phyloP scores from a whole-genome alignment of 108 stramenopile species.

The Nitzschia putrida region DNA sequence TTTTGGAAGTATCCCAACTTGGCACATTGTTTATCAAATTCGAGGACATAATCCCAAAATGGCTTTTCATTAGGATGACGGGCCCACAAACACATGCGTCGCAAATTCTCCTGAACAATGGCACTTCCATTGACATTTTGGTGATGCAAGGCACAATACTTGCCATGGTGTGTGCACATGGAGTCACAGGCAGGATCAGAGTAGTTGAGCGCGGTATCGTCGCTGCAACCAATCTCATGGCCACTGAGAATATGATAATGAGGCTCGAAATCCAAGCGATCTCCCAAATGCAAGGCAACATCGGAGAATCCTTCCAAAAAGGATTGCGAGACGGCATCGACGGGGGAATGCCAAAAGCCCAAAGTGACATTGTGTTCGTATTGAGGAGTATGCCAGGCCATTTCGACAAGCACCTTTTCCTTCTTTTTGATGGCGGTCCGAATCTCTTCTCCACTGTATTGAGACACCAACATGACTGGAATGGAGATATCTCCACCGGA shows the following conservation, averaged over 20 bases:
- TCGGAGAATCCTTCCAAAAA: constrained; percentile 82
- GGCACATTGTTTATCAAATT: constrained; percentile 69
- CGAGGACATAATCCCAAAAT: constrained; percentile 90
- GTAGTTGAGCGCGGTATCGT: constrained; percentile 5
- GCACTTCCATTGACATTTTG: constrained; percentile 82
- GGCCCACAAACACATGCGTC: constrained; percentile 86
- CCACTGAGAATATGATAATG: constrained; percentile 28
- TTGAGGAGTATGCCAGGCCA: constrained; percentile 83
- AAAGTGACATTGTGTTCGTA: constrained; percentile 88
- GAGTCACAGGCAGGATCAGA: constrained; percentile 22
- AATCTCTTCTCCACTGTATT: constrained; percentile 70
- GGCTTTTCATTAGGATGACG: constrained; percentile 49
- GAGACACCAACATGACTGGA: constrained; percentile 77
- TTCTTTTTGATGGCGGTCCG: constrained; percentile 56
- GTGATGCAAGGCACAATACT: constrained; percentile 83
- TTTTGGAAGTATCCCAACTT: constrained; percentile 57
- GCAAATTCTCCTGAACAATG: constrained; percentile 82
- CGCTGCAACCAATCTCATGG: constrained; percentile 17
- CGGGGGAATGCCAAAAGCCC: constrained; percentile 87
- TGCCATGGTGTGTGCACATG: constrained; percentile 91
- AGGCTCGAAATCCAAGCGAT: constrained; percentile 19
- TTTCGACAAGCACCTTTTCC: constrained; percentile 69
- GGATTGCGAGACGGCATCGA: constrained; percentile 52
- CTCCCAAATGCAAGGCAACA: constrained; percentile 65
- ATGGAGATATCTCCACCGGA: constrained; percentile 85